These are phyloP conservation scores for Boletus subcaerulescens DNA, from an alignment of 768 basidiomycete genomes.

Conservation along the genomic window DNA sequence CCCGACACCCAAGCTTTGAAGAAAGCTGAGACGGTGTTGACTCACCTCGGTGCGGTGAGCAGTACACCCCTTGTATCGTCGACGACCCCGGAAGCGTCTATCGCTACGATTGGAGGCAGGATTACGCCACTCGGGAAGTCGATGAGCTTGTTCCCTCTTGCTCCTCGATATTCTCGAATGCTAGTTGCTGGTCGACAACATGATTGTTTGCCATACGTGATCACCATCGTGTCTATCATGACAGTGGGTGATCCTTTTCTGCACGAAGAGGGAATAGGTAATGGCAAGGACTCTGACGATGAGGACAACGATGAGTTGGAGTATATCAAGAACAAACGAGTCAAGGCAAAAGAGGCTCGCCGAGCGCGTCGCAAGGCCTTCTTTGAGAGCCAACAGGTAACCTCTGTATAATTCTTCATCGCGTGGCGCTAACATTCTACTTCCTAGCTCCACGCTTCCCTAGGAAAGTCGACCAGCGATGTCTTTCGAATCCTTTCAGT, in stretches of 20 bases:
- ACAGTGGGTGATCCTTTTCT: conserved; percentile 97
- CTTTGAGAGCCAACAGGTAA: conserved; percentile 78
- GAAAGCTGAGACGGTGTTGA: conserved; percentile 79
- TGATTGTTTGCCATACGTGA: conserved; percentile 87
- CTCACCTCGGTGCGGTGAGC: conserved; percentile 79
- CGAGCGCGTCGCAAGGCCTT: conserved; percentile 70
- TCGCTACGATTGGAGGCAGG: conserved; percentile 45
- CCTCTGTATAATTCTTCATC: conserved; percentile 12
- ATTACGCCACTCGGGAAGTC: conserved; percentile 89
- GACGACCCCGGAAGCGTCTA: conserved; percentile 5
- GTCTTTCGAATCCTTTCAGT: conserved; percentile 86
- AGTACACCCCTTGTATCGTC: conserved; percentile 26
- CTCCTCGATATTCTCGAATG: conserved; percentile 96
- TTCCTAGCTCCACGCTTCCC: conserved; percentile 65
- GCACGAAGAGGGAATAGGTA: conserved; percentile 66
- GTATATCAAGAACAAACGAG: conserved; percentile 45
- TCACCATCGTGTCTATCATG: conserved; percentile 85
- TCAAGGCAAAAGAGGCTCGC: conserved; percentile 54
- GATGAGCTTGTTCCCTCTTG: conserved; percentile 92
- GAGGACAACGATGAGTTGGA: conserved; percentile 38
- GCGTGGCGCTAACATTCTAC: not conserved
- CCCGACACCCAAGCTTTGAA: conserved; percentile 74
- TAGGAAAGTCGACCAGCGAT: conserved; percentile 83
- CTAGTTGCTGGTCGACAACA: conserved; percentile 83
- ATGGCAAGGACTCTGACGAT: conserved; percentile 39